Evolutionary conservation across 2,329 filamentous ascomycete species (phyloP).

Genomic region (Ophiostoma tasmaniense): DNA sequence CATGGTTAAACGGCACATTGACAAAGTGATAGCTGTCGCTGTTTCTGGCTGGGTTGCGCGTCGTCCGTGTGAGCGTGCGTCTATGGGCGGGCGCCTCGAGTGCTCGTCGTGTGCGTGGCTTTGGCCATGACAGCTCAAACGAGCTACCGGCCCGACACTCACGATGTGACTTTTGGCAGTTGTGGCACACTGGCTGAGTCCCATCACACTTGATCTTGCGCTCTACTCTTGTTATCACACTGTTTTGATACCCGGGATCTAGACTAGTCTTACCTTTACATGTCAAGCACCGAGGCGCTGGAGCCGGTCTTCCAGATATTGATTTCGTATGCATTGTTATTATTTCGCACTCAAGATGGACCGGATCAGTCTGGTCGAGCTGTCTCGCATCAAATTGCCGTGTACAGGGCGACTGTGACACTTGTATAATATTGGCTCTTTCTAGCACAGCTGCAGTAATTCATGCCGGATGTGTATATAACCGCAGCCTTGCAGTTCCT

Average conservation of each 20-base stretch:
- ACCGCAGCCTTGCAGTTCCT: neutral
- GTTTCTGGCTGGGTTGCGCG: neutral
- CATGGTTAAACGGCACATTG: neutral
- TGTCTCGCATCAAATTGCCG: neutral
- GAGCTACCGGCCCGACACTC: conserved; percentile 11
- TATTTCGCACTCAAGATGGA: neutral
- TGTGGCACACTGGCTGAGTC: conserved; percentile 10
- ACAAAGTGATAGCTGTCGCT: neutral
- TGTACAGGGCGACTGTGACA: neutral
- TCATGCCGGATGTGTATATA: neutral
- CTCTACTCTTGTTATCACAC: conserved; percentile 9
- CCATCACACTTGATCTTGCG: conserved; percentile 19
- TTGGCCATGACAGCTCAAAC: conserved; percentile 18
- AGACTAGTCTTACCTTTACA: neutral
- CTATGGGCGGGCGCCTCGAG: neutral
- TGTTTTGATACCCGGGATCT: neutral
- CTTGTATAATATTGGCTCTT: neutral
- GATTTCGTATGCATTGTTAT: neutral
- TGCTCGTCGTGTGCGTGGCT: conserved; percentile 10
- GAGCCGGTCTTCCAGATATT: neutral
- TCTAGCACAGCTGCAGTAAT: neutral
- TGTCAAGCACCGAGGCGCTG: neutral
- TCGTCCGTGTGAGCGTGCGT: neutral
- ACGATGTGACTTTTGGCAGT: conserved; percentile 14
- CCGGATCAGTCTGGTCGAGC: neutral